Percentiles rank a stretch among this genome's conserved stretches.
phyloP scores from a whole-genome alignment of 768 basidiomycete genomes.

The Termitomyces sp. region DNA sequence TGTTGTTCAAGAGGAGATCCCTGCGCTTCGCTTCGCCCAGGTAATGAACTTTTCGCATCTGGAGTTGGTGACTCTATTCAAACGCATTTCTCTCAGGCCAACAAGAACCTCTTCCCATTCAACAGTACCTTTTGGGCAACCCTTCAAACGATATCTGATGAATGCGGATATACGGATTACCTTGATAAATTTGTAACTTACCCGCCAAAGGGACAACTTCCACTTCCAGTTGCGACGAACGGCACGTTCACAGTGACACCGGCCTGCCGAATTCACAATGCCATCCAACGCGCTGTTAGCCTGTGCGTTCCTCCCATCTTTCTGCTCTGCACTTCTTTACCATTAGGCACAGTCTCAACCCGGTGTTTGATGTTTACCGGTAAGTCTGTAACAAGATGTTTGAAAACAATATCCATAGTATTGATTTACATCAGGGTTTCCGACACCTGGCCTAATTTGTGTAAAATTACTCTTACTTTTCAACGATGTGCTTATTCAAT shows the following conservation, averaged over 20 bases:
- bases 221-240: slow-evolving; percentile 50
- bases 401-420: neutral
- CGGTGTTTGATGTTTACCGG: slow-evolving; percentile 55
- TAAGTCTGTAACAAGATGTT: slow-evolving; percentile 8
- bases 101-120: slow-evolving; percentile 57
- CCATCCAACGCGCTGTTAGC: slow-evolving; percentile 45
- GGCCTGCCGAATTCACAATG: slow-evolving; percentile 43
- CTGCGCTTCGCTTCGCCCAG: slow-evolving; percentile 58
- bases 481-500: neutral
- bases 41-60: slow-evolving; percentile 14
- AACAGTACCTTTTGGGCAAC: slow-evolving; percentile 50
- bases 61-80: neutral
- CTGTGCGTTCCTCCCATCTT: slow-evolving; percentile 28
- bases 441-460: slow-evolving; percentile 48
- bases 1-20: slow-evolving; percentile 60
- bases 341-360: slow-evolving; percentile 39
- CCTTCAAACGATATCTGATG: slow-evolving; percentile 48
- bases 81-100: slow-evolving; percentile 31
- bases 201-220: slow-evolving; percentile 59
- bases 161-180: slow-evolving; percentile 61
- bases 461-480: slow-evolving; percentile 22
- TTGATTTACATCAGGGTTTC: slow-evolving; percentile 32
- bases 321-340: neutral
- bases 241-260: slow-evolving; percentile 36
- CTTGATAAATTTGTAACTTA: slow-evolving; percentile 59